Evolutionary conservation across 179 eudicot species (phyloP), one percentile per base, ranked within the genome.

Genomic region (Amaranthus tricolor): DNA sequence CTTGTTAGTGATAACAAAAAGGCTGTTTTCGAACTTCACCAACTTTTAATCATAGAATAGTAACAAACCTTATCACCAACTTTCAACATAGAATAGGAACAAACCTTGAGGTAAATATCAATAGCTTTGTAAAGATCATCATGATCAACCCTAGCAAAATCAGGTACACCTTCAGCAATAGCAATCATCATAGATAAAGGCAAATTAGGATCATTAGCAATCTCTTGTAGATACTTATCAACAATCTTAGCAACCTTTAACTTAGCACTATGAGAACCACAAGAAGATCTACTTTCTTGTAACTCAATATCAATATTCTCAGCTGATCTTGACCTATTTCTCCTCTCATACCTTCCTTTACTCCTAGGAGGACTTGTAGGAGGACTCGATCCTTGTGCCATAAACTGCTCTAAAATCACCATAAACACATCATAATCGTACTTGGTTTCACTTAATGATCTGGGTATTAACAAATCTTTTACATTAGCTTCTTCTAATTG

Each of bases 101-200:
- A 50, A 78, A 94, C 98, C 96, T 94, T 94, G 52, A 94, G 91
- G 77, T 88, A 94, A 57, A 82, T 83, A 74, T 94, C 97, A 59
- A 94, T 92, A n/a, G 96, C 98, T 78, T 65, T 85, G 87, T 94
- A 94, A 4, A 94, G 88, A 86, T 90, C 89, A 82, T 94, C 98
- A 76, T 94, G 98, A 31, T 90, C 89, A 7, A 87, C 64, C 82
- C 98, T 82, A 9, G 97, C 89, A 61, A 88, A 92, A 50, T 84
- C 87, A 5, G 98, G 97, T 52, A 94, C 73, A 6, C 88, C 86
- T 76, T 92, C 97, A 6, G 97, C 96, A 70, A 92, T 76, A 17
- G 84, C 87, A 7, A 88, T 72, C 76, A 94, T 88, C 78, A 90
- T 94, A 0, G 88, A 78, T n/a, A 94, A 71, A 0, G 91, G 84